Evolutionary conservation across 2,329 filamentous ascomycete genomes (phyloP), one percentile per base, ranked within the genome.

Genomic region (Colletotrichum musicola): DNA sequence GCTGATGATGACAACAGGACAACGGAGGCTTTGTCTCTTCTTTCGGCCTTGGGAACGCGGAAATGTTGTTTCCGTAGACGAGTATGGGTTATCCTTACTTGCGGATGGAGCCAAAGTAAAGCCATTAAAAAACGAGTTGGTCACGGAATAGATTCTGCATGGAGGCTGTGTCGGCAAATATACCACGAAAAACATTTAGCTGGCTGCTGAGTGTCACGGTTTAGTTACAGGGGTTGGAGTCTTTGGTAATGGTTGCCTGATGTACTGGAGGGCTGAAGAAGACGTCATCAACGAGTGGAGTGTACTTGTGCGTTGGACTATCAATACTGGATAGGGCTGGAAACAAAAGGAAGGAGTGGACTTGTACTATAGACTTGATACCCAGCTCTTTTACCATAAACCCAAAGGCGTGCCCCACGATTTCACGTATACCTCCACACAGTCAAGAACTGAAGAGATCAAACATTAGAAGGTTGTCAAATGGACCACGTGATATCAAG

Each of bases 1-100:
- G 22, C 76, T 75, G 27, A 69, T 20, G 74, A 73, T 14, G 7
- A 9, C 9, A 2, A 20, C 25, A 65, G 54, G 59, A 65, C 16
- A 64, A 62, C 27, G 40, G 61, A 3, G 67, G 64, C 0, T 55
- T 55, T 58, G 59, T 62, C 40, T 42, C 47, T 2, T 63, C 40
- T 20, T 50, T 55, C 44, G 62, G 67, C 30, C 40, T 62, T 20
- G 54, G 42, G 4, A 27, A 30, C 22, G 49, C 64, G 3, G 65
- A 68, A 14, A 35, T 64, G 35, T 27, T 59, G 30, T 59, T 68
- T 25, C 18, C 25, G 16, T 58, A 54, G 16, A 13, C 40, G 2
- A 42, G 13, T 1, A 16, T 6, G 13, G 4, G 2, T 0, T 10
- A 42, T 7, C 13, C n/a, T 14, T 42, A 10, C 40, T 42, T 14